Evolutionary conservation across 2,329 filamentous ascomycete genomes (phyloP), one percentile per base, ranked within the genome.

Genomic region (Triangularia verruculosa): DNA sequence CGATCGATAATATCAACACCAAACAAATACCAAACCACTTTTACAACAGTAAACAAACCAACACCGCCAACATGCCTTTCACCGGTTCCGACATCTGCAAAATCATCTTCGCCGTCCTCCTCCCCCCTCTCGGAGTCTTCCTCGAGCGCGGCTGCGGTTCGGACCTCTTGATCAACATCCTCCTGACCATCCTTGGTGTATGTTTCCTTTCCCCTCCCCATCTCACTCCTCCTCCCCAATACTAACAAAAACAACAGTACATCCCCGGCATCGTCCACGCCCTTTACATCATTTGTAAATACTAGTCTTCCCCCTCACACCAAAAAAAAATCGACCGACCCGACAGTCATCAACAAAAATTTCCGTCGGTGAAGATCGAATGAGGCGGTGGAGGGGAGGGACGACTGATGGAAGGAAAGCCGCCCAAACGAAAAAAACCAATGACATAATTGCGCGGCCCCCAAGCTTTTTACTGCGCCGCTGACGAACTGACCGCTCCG

Each of bases 261-360:
- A 84, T 93, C 73, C 90, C 89, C 69, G 91, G 92, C 78, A 93
- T 96, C 81, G 92, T 96, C 78, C 93, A 97, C 83, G 93, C 93
- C 67, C 80, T 96, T 82, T 96, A 95, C 85, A 93, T 96, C 74
- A 95, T 96, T 71, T 83, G 95, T 73, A 95, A 94, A 80, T 94
- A 93, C 77, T 96, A 92, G 47, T 27, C 2, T n/a, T 8, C 5
- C 39, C n/a, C 39, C n/a, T 47, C n/a, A 2, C 39, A 47, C n/a
- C 15, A 43, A 43, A 43, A 17, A 43, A 15, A n/a, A 8, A 43
- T 17, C 34, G 13, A 39, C n/a, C 34, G 62, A 59, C n/a, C 2
- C n/a, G 13, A 43, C 20, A 15, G 32, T 27, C 15, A 5, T 20
- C n/a, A n/a, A n/a, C 15, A 30, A 59, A 59, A 39, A n/a, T 39